phyloP scores from a whole-genome alignment of 495 filamentous ascomycete genomes.

The Entonaema liquescens region DNA sequence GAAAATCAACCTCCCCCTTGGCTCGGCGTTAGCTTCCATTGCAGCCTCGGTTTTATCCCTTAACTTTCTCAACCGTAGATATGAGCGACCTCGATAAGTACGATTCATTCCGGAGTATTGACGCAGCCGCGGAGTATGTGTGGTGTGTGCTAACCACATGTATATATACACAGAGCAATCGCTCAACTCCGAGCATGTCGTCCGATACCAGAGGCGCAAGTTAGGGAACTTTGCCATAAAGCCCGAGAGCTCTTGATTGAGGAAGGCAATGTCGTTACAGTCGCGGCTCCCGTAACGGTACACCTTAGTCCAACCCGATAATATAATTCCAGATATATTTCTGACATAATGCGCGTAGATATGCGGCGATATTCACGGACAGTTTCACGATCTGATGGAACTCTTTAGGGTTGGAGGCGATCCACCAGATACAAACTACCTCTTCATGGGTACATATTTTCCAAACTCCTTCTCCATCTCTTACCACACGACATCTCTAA shows the following conservation, averaged over 20 bases:
- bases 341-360: conserved; percentile 61
- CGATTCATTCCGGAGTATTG: conserved; percentile 2
- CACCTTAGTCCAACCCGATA: not conserved
- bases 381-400: conserved; percentile 99
- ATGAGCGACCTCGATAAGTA: conserved; percentile 94
- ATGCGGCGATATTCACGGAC: conserved; percentile 98
- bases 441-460: conserved; percentile 81
- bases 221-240: conserved; percentile 97
- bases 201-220: conserved; percentile 93
- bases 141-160: conserved; percentile 22
- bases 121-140: not conserved
- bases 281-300: conserved; percentile 94
- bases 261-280: conserved; percentile 96
- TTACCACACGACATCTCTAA: conserved; percentile 24
- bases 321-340: not conserved
- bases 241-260: conserved; percentile 96
- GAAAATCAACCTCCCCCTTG: not conserved
- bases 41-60: conserved; percentile 1
- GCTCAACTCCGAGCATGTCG: conserved; percentile 92
- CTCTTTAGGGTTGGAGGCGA: conserved; percentile 95
- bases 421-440: conserved; percentile 96
- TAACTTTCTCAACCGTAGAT: conserved; percentile 38
- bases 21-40: conserved; percentile 14
- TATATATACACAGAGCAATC: conserved; percentile 73
- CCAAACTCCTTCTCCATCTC: conserved; percentile 3